Base-by-base conservation (phyloP, 1,139 yeast genomes). In the Geotrichum aggregatum region DNA sequence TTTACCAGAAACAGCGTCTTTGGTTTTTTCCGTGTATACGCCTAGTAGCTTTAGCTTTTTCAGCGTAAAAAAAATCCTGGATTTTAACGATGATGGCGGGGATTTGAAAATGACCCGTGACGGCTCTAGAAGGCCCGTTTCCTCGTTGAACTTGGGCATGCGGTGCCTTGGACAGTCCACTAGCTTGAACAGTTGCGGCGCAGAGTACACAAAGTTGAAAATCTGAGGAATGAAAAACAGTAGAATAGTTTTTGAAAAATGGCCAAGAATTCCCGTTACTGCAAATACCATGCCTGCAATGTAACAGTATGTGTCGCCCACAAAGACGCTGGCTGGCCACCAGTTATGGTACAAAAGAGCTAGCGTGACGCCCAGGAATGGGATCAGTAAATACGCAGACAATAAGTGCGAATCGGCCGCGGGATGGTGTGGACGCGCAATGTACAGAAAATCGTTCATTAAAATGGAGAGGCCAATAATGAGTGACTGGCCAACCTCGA, bases 241-340 rank as follows among this genome's bases (percentile, higher is more conserved):
- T 67, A 92, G 73, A 61, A 92, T 74, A 0, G 99, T 92, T 70
- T 92, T 92, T 46, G 97, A 87, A 67, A 91, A 94, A 71, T 92
- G 99, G 1, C 98, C 98, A 56, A 88, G 77, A 42, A 92, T 94
- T 2, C 98, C 98, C 26, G 88, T 96, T 36, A 91, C 94, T 0
- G 98, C 98, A 70, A 92, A 91, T 0, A 92, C 96, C 98, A 92
- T 92, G 2, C 99, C 99, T 31, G 96, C 88, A 68, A 92, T 89
- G 70, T 94, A 92, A 70, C 99, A 92, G 72, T 86, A 94, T 0
- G 98, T 92, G 66, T 92, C 99, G 22, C 99, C 99, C 3, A 94
- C 99, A 72, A 92, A 92, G 1, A 88, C 98, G 54, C 72, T 71
- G 0, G 98, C 89, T 1, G 98, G 98, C 72, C 76, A 92, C 84